Evolutionary conservation across 768 basidiomycete genomes (phyloP).

Genomic region (Suillus subalutaceus): DNA sequence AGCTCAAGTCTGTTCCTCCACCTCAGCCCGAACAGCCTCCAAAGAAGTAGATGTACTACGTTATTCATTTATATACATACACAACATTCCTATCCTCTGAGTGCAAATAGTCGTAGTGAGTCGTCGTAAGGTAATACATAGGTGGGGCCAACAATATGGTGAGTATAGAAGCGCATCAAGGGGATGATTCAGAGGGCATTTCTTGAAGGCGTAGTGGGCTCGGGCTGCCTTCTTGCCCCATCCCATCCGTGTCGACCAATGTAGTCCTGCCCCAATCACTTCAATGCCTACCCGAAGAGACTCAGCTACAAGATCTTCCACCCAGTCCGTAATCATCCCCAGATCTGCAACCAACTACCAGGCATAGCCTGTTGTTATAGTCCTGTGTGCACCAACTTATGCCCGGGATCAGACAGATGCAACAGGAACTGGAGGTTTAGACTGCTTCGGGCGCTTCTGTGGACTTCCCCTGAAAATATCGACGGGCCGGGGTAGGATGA

Average conservation of each 20-base stretch:
- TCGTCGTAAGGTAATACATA: not conserved
- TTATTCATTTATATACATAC: constrained; percentile 5
- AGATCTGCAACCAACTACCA: constrained; percentile 82
- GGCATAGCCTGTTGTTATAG: constrained; percentile 86
- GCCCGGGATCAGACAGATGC: constrained; percentile 73
- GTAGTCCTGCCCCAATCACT: constrained; percentile 91
- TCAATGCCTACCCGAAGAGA: constrained; percentile 83
- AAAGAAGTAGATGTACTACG: constrained; percentile 63
- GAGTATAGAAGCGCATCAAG: constrained; percentile 2
- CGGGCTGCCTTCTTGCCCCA: constrained; percentile 53
- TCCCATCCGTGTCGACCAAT: constrained; percentile 83
- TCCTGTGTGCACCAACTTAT: constrained; percentile 75
- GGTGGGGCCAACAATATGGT: not conserved
- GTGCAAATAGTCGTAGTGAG: not conserved
- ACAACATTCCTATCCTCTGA: constrained; percentile 7
- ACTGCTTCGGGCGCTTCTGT: constrained; percentile 23
- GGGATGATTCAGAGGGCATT: constrained; percentile 2
- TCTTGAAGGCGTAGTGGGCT: constrained; percentile 8
- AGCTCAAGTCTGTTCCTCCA: constrained; percentile 75
- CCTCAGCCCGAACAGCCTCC: constrained; percentile 74
- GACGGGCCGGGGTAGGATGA: constrained; percentile 43
- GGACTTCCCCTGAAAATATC: constrained; percentile 25
- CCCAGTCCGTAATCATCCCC: constrained; percentile 96
- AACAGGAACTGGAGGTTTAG: constrained; percentile 66
- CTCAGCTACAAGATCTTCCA: constrained; percentile 93